phyloP scores from a whole-genome alignment of 176 grass and related monocot species.

The Hordeum vulgare region MorexV3_pseudomolecules_assembly NC_058523.1:17797335-17797834 shows the following conservation, averaged over 20 bases:
- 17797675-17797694: too few relatives aligned
- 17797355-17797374: neutral
- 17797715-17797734: too few relatives aligned
- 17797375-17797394: neutral
- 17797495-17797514: conserved; percentile 67
- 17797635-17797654: neutral
- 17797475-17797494: conserved; percentile 91
- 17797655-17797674: too few relatives aligned
- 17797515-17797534: conserved; percentile 12
- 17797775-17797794: neutral
- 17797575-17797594: neutral
- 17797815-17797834: neutral
- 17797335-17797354: neutral
- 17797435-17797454: conserved; percentile 80
- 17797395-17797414: conserved; percentile 83
- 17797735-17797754: too few relatives aligned
- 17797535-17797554: neutral
- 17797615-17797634: neutral
- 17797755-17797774: neutral
- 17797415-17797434: conserved; percentile 84
- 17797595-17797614: neutral
- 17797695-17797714: too few relatives aligned
- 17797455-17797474: conserved; percentile 91
- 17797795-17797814: neutral
- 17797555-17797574: neutral